Base-by-base conservation (phyloP, 2,329 filamentous ascomycete genomes). In the Fusarium nurragi region DNA sequence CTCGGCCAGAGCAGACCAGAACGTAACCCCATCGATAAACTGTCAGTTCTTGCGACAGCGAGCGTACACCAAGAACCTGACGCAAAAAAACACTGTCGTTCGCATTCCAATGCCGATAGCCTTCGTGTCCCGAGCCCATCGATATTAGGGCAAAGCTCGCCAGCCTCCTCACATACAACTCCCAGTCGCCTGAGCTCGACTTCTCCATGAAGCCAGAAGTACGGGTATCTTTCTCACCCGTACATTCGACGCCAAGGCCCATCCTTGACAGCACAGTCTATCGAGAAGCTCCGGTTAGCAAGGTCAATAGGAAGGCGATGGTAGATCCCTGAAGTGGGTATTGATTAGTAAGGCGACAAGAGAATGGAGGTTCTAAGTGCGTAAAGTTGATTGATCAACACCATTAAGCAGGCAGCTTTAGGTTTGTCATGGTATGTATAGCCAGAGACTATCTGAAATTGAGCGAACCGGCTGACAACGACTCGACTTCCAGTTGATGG, bases 1-100 rank as follows among this genome's bases (percentile, higher is more conserved):
- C 64, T 73, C 10, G 71, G 71, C 10, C 70, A 71, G 18, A 48
- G 64, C 16, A 61, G 62, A 26, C 71, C 65, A 37, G 61, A 68
- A 16, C 58, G 54, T 19, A 65, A 41, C 14, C 59, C 71, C 8
- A 64, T 78, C 32, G 76, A 78, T 46, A 77, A 74, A 48, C 60
- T 79, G 22, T 75, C 77, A n/a, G 76, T 79, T 8, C 70, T 79
- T 41, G 77, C 77, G 12, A 75, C 73, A 28, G 77, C 77, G 13
- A 79, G 77, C 40, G 69, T 74, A 10, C 69, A 73, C 36, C 70
- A 76, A 62, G 67, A 73, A 2, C 65, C 70, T 40, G 68, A 70
- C 34, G 54, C 66, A 22, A 65, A 49, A 22, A 68, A 65, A 45
- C 72, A 68, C 12, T 66, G 55, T 2, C 64, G 68, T 9, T 60